phyloP scores from a whole-genome alignment of 192 early-diverging fungal species.

The Entophlyctis luteolus region DNA sequence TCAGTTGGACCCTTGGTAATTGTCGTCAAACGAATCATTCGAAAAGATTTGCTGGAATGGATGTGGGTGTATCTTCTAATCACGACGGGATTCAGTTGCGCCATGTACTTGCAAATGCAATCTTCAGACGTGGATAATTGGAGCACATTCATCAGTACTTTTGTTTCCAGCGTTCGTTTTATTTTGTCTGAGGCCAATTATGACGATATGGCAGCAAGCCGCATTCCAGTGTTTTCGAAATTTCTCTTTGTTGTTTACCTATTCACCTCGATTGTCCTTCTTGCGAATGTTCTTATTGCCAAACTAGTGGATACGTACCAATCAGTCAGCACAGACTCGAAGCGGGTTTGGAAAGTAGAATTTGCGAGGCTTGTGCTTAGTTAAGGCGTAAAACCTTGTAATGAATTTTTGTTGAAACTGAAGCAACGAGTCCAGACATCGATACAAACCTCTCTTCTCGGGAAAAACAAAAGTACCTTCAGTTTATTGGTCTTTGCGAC shows the following conservation, averaged over 20 bases:
- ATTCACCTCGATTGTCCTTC: conserved; percentile 1
- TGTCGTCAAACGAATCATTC: conserved; percentile 10
- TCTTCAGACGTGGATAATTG: not conserved
- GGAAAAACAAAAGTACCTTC: not conserved
- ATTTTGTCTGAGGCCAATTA: conserved; percentile 2
- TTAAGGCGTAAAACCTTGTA: not conserved
- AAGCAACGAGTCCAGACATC: not conserved
- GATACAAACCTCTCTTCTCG: not conserved
- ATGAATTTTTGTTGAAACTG: not conserved
- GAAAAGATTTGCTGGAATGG: conserved; percentile 6
- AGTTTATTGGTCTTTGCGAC: conserved; percentile 2
- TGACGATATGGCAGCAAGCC: conserved; percentile 4
- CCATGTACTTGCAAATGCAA: conserved; percentile 23
- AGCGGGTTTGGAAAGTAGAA: conserved; percentile 19
- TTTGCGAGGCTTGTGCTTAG: conserved; percentile 17
- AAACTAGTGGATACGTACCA: conserved; percentile 17
- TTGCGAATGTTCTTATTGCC: conserved; percentile 25
- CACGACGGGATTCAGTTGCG: conserved; percentile 1
- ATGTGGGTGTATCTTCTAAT: not conserved
- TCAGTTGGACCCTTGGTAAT: conserved; percentile 11
- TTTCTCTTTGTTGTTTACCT: conserved; percentile 9
- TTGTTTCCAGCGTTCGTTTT: conserved; percentile 15
- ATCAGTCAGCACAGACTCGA: not conserved
- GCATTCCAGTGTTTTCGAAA: not conserved
- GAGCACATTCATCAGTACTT: not conserved